Evolutionary conservation across 2,329 filamentous ascomycete species (phyloP).

Genomic region (Pestalotiopsis sp.): DNA sequence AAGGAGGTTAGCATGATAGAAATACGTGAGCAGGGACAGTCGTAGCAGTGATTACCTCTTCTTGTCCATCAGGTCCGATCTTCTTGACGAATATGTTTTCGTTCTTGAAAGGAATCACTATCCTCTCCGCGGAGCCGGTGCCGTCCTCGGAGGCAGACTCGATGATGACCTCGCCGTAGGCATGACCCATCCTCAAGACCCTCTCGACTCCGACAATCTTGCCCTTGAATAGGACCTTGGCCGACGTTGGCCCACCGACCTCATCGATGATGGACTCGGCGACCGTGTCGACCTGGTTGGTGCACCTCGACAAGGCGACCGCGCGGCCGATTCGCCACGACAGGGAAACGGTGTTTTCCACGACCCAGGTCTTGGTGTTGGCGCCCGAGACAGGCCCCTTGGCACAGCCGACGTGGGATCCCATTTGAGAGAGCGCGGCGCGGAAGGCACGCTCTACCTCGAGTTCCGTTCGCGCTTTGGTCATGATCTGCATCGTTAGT

Average conservation of each 20-base stretch:
- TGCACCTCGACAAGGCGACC: slow-evolving; percentile 49
- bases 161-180: slow-evolving; percentile 59
- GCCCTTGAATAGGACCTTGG: slow-evolving; percentile 58
- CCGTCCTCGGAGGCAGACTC: slow-evolving; percentile 37
- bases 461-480: slow-evolving; percentile 43
- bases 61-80: slow-evolving; percentile 32
- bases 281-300: slow-evolving; percentile 51
- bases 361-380: slow-evolving; percentile 48
- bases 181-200: slow-evolving; percentile 54
- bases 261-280: slow-evolving; percentile 59
- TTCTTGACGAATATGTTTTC: slow-evolving; percentile 64
- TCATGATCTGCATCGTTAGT: slow-evolving; percentile 35
- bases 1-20: background rate
- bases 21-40: too few relatives aligned
- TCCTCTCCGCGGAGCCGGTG: slow-evolving; percentile 20
- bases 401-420: slow-evolving; percentile 49
- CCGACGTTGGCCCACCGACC: slow-evolving; percentile 51
- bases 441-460: slow-evolving; percentile 48
- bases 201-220: slow-evolving; percentile 63
- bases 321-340: slow-evolving; percentile 60
- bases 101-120: slow-evolving; percentile 71
- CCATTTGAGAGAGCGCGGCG: slow-evolving; percentile 52
- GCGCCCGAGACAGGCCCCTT: slow-evolving; percentile 46
- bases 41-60: slow-evolving; percentile 21
- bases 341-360: slow-evolving; percentile 51